Evolutionary conservation across 1,139 yeast species (phyloP).

Genomic region (Saccharomyces hybrid): DNA sequence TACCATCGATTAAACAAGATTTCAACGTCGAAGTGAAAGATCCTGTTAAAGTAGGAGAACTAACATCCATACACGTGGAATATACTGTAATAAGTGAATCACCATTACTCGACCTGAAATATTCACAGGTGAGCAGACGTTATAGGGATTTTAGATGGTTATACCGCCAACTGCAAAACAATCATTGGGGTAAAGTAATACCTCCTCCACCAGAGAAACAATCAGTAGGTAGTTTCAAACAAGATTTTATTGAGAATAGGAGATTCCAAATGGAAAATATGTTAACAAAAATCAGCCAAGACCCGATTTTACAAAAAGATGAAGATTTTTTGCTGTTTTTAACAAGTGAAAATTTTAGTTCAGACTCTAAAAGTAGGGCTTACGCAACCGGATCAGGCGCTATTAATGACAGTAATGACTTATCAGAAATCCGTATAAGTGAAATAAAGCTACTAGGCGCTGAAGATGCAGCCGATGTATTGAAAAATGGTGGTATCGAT

Average conservation of each 20-base stretch:
- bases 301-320: slow-evolving; percentile 54
- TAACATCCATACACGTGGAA: slow-evolving; percentile 82
- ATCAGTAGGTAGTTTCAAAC: slow-evolving; percentile 80
- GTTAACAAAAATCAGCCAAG: slow-evolving; percentile 61
- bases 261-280: slow-evolving; percentile 80
- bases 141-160: slow-evolving; percentile 83
- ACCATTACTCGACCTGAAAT: slow-evolving; percentile 11
- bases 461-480: slow-evolving; percentile 27
- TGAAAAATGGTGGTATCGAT: slow-evolving; percentile 29
- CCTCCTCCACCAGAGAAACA: slow-evolving; percentile 98
- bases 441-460: slow-evolving; percentile 27
- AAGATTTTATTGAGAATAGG: slow-evolving; percentile 80
- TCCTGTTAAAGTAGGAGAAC: slow-evolving; percentile 86
- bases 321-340: slow-evolving; percentile 71
- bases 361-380: slow-evolving; percentile 59
- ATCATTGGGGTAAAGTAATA: slow-evolving; percentile 82
- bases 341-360: slow-evolving; percentile 60
- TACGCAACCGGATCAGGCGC: slow-evolving; percentile 48
- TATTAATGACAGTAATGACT: slow-evolving; percentile 38
- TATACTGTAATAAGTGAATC: slow-evolving; percentile 65
- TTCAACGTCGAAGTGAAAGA: slow-evolving; percentile 76
- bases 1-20: slow-evolving; percentile 8
- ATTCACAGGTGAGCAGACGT: slow-evolving; percentile 54
- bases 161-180: slow-evolving; percentile 76
- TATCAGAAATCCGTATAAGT: slow-evolving; percentile 35